Evolutionary conservation across 352 stramenopile genomes (phyloP).

Genomic region (Hyphochytrium catenoides): DNA sequence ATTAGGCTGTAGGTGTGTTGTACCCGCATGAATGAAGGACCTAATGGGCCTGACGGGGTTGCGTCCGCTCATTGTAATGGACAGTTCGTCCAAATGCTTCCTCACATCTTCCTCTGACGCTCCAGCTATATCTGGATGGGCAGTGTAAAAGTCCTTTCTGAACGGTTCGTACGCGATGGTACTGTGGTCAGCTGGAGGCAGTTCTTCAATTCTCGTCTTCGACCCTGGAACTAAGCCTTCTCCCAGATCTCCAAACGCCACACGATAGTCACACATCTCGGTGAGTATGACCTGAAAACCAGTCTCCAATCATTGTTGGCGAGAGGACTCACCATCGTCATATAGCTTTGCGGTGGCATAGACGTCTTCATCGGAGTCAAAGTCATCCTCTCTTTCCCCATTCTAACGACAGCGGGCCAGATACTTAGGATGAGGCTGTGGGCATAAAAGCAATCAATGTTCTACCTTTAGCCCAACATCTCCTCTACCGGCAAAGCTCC

Average conservation of each 20-base stretch:
- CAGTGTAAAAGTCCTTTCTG: constrained; percentile 40
- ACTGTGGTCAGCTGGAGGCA: constrained; percentile 35
- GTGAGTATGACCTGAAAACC: too few species aligned
- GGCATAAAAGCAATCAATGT: constrained; percentile 11
- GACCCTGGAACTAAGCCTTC: too few species aligned
- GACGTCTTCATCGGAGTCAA: constrained; percentile 45
- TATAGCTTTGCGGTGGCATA: constrained; percentile 23
- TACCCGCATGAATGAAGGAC: constrained; percentile 46
- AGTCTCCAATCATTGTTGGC: constrained; percentile 6
- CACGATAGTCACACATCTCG: too few species aligned
- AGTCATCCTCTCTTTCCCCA: neutral
- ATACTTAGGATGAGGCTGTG: neutral
- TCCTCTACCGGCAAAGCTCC: too few species aligned
- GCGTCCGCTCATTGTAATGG: constrained; percentile 16
- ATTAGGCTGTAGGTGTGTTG: too few species aligned
- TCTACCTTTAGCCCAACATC: constrained; percentile 1
- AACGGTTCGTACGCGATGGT: constrained; percentile 49
- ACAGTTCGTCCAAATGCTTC: constrained; percentile 19
- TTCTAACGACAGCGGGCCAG: neutral
- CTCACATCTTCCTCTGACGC: constrained; percentile 16
- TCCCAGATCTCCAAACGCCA: too few species aligned
- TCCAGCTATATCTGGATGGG: constrained; percentile 16
- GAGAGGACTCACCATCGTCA: constrained; percentile 9
- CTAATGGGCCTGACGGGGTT: constrained; percentile 22
- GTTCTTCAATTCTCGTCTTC: constrained; percentile 13